Base-by-base conservation (phyloP, 495 filamentous ascomycete species). In the Cercophora samala region DNA sequence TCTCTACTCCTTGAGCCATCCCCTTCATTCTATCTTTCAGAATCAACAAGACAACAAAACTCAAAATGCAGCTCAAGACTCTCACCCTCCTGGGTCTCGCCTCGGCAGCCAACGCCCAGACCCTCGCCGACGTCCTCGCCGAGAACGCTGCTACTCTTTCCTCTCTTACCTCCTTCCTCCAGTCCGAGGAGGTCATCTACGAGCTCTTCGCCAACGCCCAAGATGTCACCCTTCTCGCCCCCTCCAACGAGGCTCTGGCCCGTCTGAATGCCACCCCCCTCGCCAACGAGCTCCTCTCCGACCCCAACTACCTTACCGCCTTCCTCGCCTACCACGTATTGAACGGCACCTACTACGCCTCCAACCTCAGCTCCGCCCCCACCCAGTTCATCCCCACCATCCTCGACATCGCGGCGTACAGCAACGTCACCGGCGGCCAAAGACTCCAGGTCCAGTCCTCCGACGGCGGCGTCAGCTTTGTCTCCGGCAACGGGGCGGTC, bases 281-380 rank as follows among this genome's bases (percentile, higher is more conserved):
- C 1, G 63, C 71, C 18, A 72, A 73, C 23, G 53, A 74, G 5
- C 55, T 72, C 4, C 66, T 72, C 24, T 69, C 73, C 4, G 75
- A 85, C 58, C 67, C 79, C 3, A 74, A 72, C 11, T 69, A 77
- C 22, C 65, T 87, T 0, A 65, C 73, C 22, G 85, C 85, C 21
- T 71, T 90, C 24, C 75, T 92, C 22, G 72, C 72, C 63, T 92
- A 92, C 72, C 89, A 92, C 74, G 81, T 91, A 58, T 76, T 92
- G 18, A 81, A 85, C 59, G 89, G 88, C 5, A 79, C 76, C 3
- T 80, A 83, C 54, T 78, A 77, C 17, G 72, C 78, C 0, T 72
- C 78, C 23, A 79, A 83, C 62, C 71, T 84, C 46, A 70, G 66
- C n/a, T 73, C 78, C 21, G 9, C 52, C 52, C 42, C 23, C 0